Evolutionary conservation across 306 rosid genomes (phyloP).

Genomic region (Cucurbita ficifolia): DNA sequence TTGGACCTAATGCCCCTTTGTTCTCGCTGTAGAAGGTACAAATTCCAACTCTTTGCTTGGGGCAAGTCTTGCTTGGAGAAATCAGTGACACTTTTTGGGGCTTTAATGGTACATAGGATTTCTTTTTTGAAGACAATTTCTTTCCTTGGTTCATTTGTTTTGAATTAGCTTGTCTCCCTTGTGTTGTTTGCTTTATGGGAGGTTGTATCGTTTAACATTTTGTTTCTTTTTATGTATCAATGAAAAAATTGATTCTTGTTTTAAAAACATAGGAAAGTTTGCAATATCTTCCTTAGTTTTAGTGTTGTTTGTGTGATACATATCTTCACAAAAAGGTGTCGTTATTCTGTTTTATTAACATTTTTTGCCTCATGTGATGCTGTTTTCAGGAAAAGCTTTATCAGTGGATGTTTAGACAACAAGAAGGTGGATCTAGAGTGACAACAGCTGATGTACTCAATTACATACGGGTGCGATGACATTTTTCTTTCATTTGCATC

Average conservation of each 20-base stretch:
- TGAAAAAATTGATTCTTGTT: background rate
- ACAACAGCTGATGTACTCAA: slow-evolving; percentile 42
- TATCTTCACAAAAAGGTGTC: background rate
- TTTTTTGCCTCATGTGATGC: background rate
- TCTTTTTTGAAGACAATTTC: no score
- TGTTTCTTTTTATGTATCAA: background rate
- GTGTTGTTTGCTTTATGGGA: background rate
- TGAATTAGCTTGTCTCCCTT: background rate
- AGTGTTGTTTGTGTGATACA: background rate
- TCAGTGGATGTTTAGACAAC: slow-evolving; percentile 75
- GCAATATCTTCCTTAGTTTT: background rate
- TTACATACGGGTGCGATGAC: slow-evolving; percentile 49
- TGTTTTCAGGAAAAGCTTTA: slow-evolving; percentile 59
- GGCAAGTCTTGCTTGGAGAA: no score
- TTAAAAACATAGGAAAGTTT: background rate
- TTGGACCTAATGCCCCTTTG: no score
- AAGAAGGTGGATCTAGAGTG: slow-evolving; percentile 71
- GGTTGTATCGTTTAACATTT: background rate
- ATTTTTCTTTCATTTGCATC: background rate
- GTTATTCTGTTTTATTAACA: background rate
- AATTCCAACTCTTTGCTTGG: no score
- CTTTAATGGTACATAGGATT: no score
- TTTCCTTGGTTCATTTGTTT: no score
- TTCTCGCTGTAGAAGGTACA: no score
- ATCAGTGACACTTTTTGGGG: no score